These are phyloP conservation scores for Gnomoniopsis sp. DNA, from an alignment of 2,329 filamentous ascomycete species.

Conservation along the genomic window DNA sequence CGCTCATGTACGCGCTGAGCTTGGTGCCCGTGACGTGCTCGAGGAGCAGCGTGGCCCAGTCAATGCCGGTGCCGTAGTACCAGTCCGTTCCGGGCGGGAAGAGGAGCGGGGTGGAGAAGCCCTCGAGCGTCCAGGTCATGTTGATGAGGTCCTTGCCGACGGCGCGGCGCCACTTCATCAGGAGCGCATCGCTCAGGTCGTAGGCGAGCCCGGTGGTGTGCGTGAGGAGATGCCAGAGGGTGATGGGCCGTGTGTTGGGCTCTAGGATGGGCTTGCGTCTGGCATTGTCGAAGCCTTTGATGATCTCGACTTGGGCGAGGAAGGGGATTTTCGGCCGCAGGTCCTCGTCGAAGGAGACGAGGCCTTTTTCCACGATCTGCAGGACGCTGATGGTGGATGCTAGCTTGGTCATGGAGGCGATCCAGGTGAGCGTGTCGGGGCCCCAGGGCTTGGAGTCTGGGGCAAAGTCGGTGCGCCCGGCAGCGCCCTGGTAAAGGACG, in stretches of 20 bases:
- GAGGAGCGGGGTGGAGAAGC: constrained; percentile 25
- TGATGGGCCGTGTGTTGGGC: constrained; percentile 33
- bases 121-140: constrained; percentile 17
- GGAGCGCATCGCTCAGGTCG: constrained; percentile 28
- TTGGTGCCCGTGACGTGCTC: constrained; percentile 21
- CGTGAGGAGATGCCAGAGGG: constrained; percentile 43
- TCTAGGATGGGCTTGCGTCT: constrained; percentile 28
- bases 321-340: constrained; percentile 37
- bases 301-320: constrained; percentile 37
- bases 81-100: constrained; percentile 29
- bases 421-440: constrained; percentile 28
- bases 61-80: constrained; percentile 27
- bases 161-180: constrained; percentile 14
- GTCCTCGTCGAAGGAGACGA: constrained; percentile 35
- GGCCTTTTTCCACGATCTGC: constrained; percentile 36
- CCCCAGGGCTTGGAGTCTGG: constrained; percentile 28
- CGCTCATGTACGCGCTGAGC: constrained; percentile 23
- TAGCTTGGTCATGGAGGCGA: constrained; percentile 40
- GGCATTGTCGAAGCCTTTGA: constrained; percentile 38
- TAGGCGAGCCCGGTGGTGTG: constrained; percentile 44
- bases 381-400: constrained; percentile 34
- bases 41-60: constrained; percentile 28
- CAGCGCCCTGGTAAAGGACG: constrained; percentile 32
- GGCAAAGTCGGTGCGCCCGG: constrained; percentile 33
- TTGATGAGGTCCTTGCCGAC: constrained; percentile 7